Percentiles rank a stretch among this genome's conserved stretches.
Conservation (phyloP, 202 grass and related monocot genomes). For the Tripidium arundinaceum region DNA sequence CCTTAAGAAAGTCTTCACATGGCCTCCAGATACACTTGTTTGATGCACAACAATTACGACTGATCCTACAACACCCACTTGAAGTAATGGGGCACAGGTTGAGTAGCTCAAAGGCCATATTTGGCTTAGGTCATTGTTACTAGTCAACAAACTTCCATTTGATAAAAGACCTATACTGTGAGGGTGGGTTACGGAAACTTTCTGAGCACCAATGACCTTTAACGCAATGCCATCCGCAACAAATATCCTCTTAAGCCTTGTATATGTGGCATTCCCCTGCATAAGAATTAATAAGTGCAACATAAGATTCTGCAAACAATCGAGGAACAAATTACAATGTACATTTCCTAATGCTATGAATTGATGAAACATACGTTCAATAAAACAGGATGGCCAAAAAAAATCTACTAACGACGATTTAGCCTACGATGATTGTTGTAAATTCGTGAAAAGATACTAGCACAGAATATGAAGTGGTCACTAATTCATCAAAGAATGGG, state of each 20-base stretch:
- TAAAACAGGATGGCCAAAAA: not conserved
- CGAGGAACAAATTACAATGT: not conserved
- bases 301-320: slow-evolving; percentile 32
- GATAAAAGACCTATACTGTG: slow-evolving; percentile 77
- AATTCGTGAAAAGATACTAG: slow-evolving; percentile 5
- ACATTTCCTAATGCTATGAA: not conserved
- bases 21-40: slow-evolving; percentile 29
- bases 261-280: slow-evolving; percentile 72
- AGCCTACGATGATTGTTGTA: not conserved
- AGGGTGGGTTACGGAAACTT: slow-evolving; percentile 61
- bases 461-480: not conserved
- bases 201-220: slow-evolving; percentile 65
- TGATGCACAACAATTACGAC: slow-evolving; percentile 45
- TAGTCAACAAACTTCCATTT: slow-evolving; percentile 70
- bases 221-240: slow-evolving; percentile 56
- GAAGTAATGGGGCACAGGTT: slow-evolving; percentile 61
- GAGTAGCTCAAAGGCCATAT: slow-evolving; percentile 51
- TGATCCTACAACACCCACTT: slow-evolving; percentile 58
- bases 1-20: slow-evolving; percentile 37
- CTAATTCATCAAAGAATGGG: not conserved
- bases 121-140: slow-evolving; percentile 29
- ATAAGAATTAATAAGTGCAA: slow-evolving; percentile 27
- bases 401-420: not conserved
- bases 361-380: slow-evolving; percentile 22
- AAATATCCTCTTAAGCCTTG: slow-evolving; percentile 63